Percentiles rank a stretch among this genome's conserved stretches.
Evolutionary conservation across 495 filamentous ascomycete species (phyloP).

Genomic region (Alectoria sarmentosa): DNA sequence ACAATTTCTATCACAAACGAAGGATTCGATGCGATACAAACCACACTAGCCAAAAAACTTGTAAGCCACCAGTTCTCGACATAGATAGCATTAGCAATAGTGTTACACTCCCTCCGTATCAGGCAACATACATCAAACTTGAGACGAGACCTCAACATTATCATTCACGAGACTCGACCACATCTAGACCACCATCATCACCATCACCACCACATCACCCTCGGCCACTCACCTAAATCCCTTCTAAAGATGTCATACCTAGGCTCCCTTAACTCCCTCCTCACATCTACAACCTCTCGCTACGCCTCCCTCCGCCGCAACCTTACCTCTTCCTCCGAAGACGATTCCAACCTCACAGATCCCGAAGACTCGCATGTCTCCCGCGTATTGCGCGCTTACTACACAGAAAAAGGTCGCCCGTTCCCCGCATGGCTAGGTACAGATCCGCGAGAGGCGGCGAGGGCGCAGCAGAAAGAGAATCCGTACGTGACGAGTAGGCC

Average conservation of each 20-base stretch:
- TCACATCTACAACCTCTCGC: constrained; percentile 70
- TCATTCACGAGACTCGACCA: neutral
- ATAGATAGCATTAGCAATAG: no score
- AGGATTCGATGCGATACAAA: neutral
- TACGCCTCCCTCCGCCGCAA: constrained; percentile 74
- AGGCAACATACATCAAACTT: no score
- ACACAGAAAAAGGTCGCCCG: constrained; percentile 75
- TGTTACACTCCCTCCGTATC: no score
- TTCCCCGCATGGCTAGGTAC: constrained; percentile 87
- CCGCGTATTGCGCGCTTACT: constrained; percentile 91
- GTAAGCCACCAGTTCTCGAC: no score
- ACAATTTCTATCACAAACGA: neutral
- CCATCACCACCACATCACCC: neutral
- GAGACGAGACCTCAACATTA: no score
- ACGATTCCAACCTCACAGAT: constrained; percentile 48
- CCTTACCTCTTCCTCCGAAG: constrained; percentile 71
- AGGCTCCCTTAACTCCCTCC: constrained; percentile 61
- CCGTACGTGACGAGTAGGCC: constrained; percentile 44
- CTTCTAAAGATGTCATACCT: constrained; percentile 68
- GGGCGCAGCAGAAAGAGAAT: constrained; percentile 43
- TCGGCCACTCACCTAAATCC: constrained; percentile 13
- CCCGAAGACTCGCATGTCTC: constrained; percentile 88
- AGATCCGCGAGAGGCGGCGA: constrained; percentile 63
- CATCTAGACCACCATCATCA: neutral
- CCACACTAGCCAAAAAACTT: no score